Base-by-base conservation (phyloP, 2,329 filamentous ascomycete genomes). In the Aspergillus sp. region DNA sequence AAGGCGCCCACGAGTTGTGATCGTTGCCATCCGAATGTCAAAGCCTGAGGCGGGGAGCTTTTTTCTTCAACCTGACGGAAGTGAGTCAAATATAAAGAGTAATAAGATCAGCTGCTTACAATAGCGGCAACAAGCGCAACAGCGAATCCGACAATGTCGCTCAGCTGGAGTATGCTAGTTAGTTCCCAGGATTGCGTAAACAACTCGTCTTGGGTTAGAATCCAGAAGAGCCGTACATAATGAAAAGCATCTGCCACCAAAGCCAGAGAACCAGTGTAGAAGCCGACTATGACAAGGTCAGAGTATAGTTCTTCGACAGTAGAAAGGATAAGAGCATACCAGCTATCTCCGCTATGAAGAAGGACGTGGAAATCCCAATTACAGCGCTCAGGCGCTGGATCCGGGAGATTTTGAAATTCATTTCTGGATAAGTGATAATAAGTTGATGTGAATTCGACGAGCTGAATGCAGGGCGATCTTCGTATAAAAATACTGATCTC, bases 221-320 rank as follows among this genome's bases (percentile, higher is more conserved):
- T 7, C 7, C 9, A 9, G 25, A 29, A 10, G 9, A 7, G 11
- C 25, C 25, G 57, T 71, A 88, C 85, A 64, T 89, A 89, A 66
- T 91, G 88, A 59, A 90, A 90, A 1, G 88, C 86, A 76, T 91
- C 88, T 20, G 88, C 87, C 10, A 90, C 74, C 1, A 91, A 75
- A 0, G 87, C 87, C 7, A 91, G 76, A 2, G 87, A 90, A 36
- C 76, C 76, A 1, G 88, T 89, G 51, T 82, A 83, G 62, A 88
- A 86, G 3, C 86, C 86, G 45, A 87, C 81, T 81, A 54, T 44
- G 20, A 14, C 5, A 11, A 25, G 4, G 13, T 38, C 5, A 9
- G 16, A 9, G 14, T 16, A 49, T 32, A 49, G 16, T 41, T 41
- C 16, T 38, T 36, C 29, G 11, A 9, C 17, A 36, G 21, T 21